Base-by-base conservation (phyloP, 306 rosid species). In the Cucumis melo region DNA sequence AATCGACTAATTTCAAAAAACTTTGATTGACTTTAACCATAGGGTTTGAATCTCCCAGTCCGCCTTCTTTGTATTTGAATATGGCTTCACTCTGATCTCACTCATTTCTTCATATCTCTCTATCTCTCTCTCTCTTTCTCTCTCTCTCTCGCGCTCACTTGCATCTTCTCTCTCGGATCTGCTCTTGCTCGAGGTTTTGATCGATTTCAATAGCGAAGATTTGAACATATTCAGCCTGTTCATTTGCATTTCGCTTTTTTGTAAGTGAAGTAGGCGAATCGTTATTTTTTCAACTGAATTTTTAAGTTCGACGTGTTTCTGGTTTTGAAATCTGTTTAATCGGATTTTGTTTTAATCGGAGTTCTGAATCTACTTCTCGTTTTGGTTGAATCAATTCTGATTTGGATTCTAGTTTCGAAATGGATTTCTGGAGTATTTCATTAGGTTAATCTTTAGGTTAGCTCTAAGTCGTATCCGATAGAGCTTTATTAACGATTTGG, bases 111-210 rank as follows among this genome's bases (percentile, higher is more conserved):
- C 41, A 32, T 7, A 19, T 39, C 80, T 21, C 68, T 48, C 81
- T 48, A 74, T 65, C 44, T 21, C 80, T 44, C 42, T 51, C n/a
- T 44, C 36, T 32, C 3, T 32, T 4, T 32, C 36, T 32, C 36
- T 32, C 36, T 32, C 36, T 32, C 36, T 32, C 36, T 32, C 36
- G 3, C 36, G 36, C 59, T 82, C 63, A 78, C 32, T 77, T 34
- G 27, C 32, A 2, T 24, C 34, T 79, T 73, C 60, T 55, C 67
- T 6, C 42, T 81, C 61, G 77, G 88, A 92, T 95, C 88, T 78
- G 77, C 89, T 34, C 64, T 73, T 85, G 82, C 54, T 51, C 86
- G 42, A 72, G 55, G 79, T 56, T 23, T 74, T 79, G 51, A 42
- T 75, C 2, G 24, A 71, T 84, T 78, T 59, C 68, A 5, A 59